Evolutionary conservation across 805 yeast species (phyloP).

Genomic region (Kluyveromyces wickerhamii): DNA sequence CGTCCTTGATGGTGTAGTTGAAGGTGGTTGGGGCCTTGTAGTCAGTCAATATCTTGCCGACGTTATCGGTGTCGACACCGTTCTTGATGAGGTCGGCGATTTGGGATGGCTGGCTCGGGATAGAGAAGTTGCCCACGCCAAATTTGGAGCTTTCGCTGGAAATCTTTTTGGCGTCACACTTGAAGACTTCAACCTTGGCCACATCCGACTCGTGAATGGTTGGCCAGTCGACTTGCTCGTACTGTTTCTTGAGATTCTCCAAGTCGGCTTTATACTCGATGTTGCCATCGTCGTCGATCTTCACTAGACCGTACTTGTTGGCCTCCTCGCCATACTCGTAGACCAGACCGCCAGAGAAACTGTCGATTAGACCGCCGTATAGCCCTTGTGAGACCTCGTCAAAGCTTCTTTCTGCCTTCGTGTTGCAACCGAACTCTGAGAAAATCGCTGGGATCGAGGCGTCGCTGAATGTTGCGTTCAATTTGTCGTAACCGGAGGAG

Average conservation of each 20-base stretch:
- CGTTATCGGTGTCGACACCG: constrained; percentile 40
- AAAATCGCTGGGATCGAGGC: constrained; percentile 61
- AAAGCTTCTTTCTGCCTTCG: constrained; percentile 69
- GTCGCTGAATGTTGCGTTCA: constrained; percentile 50
- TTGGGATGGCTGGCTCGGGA: constrained; percentile 43
- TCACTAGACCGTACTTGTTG: constrained; percentile 70
- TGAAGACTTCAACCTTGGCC: constrained; percentile 22
- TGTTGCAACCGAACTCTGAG: constrained; percentile 82
- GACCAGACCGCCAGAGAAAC: constrained; percentile 86
- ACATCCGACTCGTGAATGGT: constrained; percentile 33
- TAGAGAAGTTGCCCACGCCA: constrained; percentile 36
- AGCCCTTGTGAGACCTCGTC: constrained; percentile 66
- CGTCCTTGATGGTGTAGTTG: constrained; percentile 34
- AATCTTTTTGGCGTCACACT: constrained; percentile 37
- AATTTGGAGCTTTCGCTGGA: constrained; percentile 33
- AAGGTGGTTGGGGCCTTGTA: constrained; percentile 33
- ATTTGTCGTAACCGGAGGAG: constrained; percentile 57
- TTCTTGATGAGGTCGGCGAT: constrained; percentile 36
- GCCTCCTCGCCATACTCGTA: constrained; percentile 76
- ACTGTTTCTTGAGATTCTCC: constrained; percentile 39
- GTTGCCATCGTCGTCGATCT: constrained; percentile 38
- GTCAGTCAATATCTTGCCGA: constrained; percentile 37
- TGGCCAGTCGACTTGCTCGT: constrained; percentile 32
- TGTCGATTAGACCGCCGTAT: constrained; percentile 55
- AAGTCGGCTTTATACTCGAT: constrained; percentile 42